These are phyloP conservation scores for Solidago caesia DNA, from an alignment of 129 eudicot species.

Conservation along the genomic window DNA sequence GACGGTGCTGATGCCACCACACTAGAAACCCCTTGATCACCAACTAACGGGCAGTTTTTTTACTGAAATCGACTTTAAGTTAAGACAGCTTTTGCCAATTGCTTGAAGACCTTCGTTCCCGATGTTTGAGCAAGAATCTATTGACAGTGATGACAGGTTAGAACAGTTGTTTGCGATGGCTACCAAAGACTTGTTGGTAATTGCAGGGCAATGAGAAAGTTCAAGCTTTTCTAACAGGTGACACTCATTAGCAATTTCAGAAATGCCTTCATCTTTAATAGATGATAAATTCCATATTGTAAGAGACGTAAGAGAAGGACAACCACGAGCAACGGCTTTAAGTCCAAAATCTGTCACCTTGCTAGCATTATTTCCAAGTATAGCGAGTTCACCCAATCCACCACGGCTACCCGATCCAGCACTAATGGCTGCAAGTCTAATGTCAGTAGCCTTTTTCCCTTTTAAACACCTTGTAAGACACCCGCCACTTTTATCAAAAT, in stretches of 20 bases:
- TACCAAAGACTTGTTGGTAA: constrained; percentile 57
- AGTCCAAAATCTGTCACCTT: constrained; percentile 69
- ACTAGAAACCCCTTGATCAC: constrained; percentile 71
- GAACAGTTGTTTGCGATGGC: constrained; percentile 74
- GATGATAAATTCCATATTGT: constrained; percentile 69
- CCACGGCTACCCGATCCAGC: constrained; percentile 70
- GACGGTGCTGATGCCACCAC: constrained; percentile 55
- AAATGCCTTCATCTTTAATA: constrained; percentile 61
- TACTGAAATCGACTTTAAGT: constrained; percentile 49
- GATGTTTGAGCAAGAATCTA: constrained; percentile 68
- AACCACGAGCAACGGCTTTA: constrained; percentile 73
- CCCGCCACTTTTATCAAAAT: constrained; percentile 42
- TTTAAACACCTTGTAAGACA: constrained; percentile 59
- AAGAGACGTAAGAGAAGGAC: constrained; percentile 66
- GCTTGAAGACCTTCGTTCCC: constrained; percentile 63
- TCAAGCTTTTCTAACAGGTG: constrained; percentile 67
- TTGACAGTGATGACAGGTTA: constrained; percentile 47
- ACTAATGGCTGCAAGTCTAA: constrained; percentile 83
- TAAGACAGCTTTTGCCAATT: constrained; percentile 54
- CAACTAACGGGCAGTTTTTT: constrained; percentile 62
- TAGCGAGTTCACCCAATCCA: constrained; percentile 72
- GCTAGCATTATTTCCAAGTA: constrained; percentile 52
- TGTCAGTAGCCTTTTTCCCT: constrained; percentile 82
- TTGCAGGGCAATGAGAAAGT: constrained; percentile 57
- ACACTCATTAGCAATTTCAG: constrained; percentile 68